A percentile compares a stretch with the other conserved stretches of the same genome.
These are phyloP conservation scores for Diaporthe australafricana DNA, from an alignment of 2,329 filamentous ascomycete species.

Conservation along the genomic window DNA sequence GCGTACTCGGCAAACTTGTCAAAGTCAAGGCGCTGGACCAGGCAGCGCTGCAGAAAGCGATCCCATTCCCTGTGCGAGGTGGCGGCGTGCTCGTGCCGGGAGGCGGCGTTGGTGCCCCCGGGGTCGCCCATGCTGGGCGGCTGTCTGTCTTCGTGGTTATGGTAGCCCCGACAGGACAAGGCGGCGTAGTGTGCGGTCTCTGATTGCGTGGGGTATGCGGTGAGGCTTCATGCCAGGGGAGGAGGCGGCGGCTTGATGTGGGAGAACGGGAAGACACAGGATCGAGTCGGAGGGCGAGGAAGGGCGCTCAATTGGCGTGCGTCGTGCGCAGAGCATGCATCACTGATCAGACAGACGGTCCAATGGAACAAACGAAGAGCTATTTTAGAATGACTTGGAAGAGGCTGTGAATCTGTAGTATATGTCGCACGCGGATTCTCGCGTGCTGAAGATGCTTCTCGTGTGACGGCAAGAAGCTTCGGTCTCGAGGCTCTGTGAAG, in stretches of 20 bases:
- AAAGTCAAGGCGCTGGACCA: slow-evolving; percentile 62
- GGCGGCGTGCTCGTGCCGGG: slow-evolving; percentile 28
- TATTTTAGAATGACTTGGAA: not conserved
- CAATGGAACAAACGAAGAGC: not conserved
- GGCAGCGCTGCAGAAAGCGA: slow-evolving; percentile 62
- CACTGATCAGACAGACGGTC: not conserved
- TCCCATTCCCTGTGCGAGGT: slow-evolving; percentile 56
- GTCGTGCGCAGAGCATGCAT: slow-evolving; percentile 7
- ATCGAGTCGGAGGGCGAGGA: slow-evolving; percentile 8
- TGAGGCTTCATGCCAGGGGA: slow-evolving; percentile 20
- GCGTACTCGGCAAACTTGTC: slow-evolving; percentile 66
- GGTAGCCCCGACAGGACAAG: not conserved
- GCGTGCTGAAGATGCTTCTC: slow-evolving; percentile 7
- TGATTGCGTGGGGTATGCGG: not conserved
- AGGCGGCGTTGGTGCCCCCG: slow-evolving; percentile 16
- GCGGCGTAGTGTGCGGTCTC: not conserved
- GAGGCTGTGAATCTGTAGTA: not conserved
- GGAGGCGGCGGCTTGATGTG: not conserved
- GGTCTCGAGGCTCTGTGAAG: not conserved
- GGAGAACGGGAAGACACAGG: slow-evolving; percentile 15
- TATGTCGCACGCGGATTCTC: not conserved
- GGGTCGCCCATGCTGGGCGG: slow-evolving; percentile 29
- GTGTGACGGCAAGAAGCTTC: slow-evolving; percentile 4
- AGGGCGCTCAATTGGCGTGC: slow-evolving; percentile 13
- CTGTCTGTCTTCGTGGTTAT: not conserved